Evolutionary conservation across 139 green algal genomes (phyloP).

Genomic region (Penium margaritaceum): DNA sequence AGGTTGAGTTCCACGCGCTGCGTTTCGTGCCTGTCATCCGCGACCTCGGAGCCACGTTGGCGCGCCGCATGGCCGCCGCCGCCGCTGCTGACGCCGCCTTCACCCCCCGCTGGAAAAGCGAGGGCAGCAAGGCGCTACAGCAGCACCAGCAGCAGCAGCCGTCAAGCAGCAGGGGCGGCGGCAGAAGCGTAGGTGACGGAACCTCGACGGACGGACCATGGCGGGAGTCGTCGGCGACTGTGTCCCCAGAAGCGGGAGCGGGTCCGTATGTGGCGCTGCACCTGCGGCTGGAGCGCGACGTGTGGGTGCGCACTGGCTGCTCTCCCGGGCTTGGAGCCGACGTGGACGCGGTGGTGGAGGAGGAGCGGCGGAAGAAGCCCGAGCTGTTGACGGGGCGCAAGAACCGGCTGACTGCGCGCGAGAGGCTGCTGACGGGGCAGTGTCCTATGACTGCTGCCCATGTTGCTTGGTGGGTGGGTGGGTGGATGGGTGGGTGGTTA

Average conservation of each 20-base stretch:
- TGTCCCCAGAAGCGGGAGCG: no score
- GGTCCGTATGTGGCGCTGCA: constrained; percentile 31
- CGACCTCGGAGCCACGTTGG: neutral
- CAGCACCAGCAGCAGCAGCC: no score
- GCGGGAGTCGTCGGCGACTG: no score
- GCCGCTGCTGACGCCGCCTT: no score
- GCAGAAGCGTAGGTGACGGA: no score
- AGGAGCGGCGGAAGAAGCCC: constrained; percentile 14
- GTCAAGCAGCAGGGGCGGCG: no score
- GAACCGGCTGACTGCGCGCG: constrained; percentile 10
- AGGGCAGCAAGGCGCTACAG: no score
- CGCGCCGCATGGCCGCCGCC: neutral
- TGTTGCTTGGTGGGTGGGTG: constrained; percentile 8
- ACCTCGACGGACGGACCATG: no score
- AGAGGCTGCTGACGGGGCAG: constrained; percentile 5
- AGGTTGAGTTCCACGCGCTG: neutral
- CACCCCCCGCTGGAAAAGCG: no score
- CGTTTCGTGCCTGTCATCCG: neutral
- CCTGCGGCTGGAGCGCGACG: constrained; percentile 29
- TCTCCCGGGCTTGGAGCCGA: constrained; percentile 15
- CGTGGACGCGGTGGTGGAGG: constrained; percentile 6
- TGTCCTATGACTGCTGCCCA: constrained; percentile 27
- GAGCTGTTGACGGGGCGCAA: constrained; percentile 20
- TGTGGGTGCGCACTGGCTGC: constrained; percentile 35
- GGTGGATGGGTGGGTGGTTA: no score